These are phyloP conservation scores for Parafenestella ontariensis DNA, from an alignment of 2,329 filamentous ascomycete species.

Conservation along the genomic window DNA sequence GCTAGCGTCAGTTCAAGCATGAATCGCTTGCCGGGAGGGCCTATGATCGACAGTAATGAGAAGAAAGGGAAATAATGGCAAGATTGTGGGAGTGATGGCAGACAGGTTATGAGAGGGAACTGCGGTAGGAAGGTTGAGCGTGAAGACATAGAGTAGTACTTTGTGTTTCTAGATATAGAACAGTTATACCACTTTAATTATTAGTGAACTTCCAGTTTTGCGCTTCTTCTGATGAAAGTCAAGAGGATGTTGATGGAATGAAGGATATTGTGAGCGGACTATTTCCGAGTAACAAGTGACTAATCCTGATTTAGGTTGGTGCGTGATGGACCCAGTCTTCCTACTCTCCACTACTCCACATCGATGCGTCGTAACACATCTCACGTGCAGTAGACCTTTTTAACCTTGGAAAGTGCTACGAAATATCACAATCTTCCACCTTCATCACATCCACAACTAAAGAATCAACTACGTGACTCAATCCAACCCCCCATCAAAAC, in stretches of 20 bases:
- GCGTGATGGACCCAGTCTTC: conserved; percentile 3
- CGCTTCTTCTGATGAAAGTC: background rate
- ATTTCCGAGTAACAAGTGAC: background rate
- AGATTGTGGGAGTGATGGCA: background rate
- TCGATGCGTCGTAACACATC: conserved; percentile 1
- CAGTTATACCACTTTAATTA: too few species aligned
- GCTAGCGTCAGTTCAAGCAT: background rate
- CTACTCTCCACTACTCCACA: conserved; percentile 16
- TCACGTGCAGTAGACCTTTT: conserved; percentile 18
- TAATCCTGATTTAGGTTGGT: conserved; percentile 5
- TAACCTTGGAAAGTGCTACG: background rate
- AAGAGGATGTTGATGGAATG: background rate
- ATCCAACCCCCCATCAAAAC: background rate
- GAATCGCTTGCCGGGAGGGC: background rate
- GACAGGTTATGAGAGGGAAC: too few species aligned
- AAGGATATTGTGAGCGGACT: too few species aligned
- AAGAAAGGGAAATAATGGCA: background rate
- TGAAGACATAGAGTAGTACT: background rate
- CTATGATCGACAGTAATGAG: background rate
- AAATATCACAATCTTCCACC: background rate
- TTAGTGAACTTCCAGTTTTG: too few species aligned
- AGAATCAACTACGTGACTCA: background rate
- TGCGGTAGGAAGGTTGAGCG: background rate
- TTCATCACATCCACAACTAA: background rate
- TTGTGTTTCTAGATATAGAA: background rate